Evolutionary conservation across 1,139 yeast genomes (phyloP).

Genomic region (Lodderomyces margitis): DNA sequence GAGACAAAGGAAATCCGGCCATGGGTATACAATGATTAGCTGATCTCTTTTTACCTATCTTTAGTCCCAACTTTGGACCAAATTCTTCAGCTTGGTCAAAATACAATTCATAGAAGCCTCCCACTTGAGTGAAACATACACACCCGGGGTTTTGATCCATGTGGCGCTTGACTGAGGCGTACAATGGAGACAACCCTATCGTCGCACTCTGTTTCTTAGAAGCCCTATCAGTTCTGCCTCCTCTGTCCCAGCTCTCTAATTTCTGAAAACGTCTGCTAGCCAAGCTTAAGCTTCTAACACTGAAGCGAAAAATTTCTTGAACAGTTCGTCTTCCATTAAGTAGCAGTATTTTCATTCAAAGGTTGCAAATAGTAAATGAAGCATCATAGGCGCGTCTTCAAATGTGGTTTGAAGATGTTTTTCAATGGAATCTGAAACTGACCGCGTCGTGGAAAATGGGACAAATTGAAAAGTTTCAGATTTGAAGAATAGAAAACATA

Average conservation of each 20-base stretch:
- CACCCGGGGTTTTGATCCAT: slow-evolving; percentile 53
- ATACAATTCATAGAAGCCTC: slow-evolving; percentile 86
- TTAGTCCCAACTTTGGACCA: slow-evolving; percentile 69
- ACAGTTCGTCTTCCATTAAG: neutral
- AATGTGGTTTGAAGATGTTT: neutral
- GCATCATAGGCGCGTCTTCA: neutral
- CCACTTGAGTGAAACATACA: slow-evolving; percentile 82
- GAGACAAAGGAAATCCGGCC: slow-evolving; percentile 86
- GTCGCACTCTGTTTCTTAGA: slow-evolving; percentile 8
- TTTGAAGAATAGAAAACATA: neutral
- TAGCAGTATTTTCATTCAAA: neutral
- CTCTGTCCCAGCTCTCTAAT: slow-evolving; percentile 37
- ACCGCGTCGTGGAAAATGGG: neutral
- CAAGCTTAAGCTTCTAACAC: neutral
- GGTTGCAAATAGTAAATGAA: neutral
- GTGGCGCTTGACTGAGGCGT: slow-evolving; percentile 31
- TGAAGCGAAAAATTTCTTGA: neutral
- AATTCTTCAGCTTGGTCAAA: slow-evolving; percentile 80
- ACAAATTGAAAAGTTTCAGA: neutral
- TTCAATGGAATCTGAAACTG: neutral
- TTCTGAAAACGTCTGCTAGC: neutral
- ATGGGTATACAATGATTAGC: slow-evolving; percentile 60
- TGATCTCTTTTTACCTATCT: slow-evolving; percentile 41
- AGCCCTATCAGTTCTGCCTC: slow-evolving; percentile 33
- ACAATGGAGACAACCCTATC: slow-evolving; percentile 24